Evolutionary conservation across 169 alveolate species (phyloP).

Genomic region (Plasmodium yoelii): DNA sequence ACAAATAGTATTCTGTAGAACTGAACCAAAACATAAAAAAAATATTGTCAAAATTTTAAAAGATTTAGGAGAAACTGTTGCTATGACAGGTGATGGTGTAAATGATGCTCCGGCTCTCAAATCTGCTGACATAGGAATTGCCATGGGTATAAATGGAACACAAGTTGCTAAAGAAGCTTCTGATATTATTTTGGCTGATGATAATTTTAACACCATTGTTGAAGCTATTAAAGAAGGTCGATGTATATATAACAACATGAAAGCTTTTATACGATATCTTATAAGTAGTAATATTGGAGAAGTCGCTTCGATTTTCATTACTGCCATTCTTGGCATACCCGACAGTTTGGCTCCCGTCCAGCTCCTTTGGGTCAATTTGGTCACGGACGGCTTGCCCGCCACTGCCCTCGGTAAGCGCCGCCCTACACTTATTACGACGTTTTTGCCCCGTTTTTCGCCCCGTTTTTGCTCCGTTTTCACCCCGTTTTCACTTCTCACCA

Average conservation of each 20-base stretch:
- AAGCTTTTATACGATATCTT: conserved; percentile 98
- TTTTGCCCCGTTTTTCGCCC: neutral
- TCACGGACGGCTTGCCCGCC: conserved; percentile 99
- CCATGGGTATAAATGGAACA: conserved; percentile 99
- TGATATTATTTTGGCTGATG: conserved; percentile 99
- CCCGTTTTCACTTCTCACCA: neutral
- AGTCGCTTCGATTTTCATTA: conserved; percentile 98
- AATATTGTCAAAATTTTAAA: conserved; percentile 95
- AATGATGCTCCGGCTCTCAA: conserved; percentile 99
- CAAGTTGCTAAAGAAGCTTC: conserved; percentile 99
- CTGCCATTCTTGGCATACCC: conserved; percentile 99
- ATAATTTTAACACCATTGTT: conserved; percentile 98
- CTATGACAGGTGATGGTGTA: conserved; percentile 99
- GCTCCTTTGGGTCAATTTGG: conserved; percentile 99
- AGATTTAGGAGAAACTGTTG: conserved; percentile 95
- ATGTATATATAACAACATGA: conserved; percentile 98
- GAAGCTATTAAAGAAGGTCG: conserved; percentile 99
- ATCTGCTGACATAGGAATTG: conserved; percentile 98
- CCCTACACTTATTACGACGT: no score
- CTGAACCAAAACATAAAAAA: conserved; percentile 99
- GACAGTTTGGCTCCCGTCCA: conserved; percentile 98
- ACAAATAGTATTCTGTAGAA: conserved; percentile 97
- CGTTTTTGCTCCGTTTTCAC: neutral
- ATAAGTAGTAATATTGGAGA: conserved; percentile 99
- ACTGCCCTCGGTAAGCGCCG: conserved; percentile 96